Evolutionary conservation across 257 asterid genomes (phyloP), one percentile per base, ranked within the genome.

Genomic region (Thymus quinquecostatus): DNA sequence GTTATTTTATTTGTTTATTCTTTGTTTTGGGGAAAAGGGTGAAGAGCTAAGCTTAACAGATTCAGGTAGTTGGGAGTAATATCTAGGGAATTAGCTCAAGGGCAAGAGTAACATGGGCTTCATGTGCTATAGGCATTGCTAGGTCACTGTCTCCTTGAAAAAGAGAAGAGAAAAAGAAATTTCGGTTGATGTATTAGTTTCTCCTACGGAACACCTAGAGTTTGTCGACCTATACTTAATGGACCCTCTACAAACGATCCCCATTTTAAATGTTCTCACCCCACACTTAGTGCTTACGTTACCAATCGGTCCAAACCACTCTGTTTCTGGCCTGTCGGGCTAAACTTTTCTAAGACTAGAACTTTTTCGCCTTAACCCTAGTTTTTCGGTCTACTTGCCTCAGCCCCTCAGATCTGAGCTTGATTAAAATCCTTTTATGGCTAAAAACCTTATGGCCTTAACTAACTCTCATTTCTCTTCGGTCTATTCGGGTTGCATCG

Each of bases 41-140:
- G 32, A 54, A 38, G 70, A 77, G 72, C 62, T 58, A 76, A 45
- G 74, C 7, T 5, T 75, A 81, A 75, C 73, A 67, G 76, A 38
- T 67, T 61, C 11, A 74, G 67, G 84, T 75, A 64, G 83, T 73
- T 86, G 84, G 77, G 76, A 73, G 68, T 79, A 82, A 80, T 60
- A 38, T 70, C 49, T n/a, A 62, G 41, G 75, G 66, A 66, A 72
- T 58, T 58, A 74, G 61, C 68, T 32, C 63, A 36, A 55, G 70
- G 59, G 79, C 73, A 74, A 81, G 89, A 82, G 96, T 86, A 87
- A 89, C 96, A 86, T 92, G 96, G 96, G 80, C 70, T 77, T 82
- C 97, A 92, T 92, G 95, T 91, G 95, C 90, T 8, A 50, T 75
- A 68, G 71, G 79, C 84, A 82, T 61, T 51, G 87, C 67, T 60